Percentiles rank a stretch among this genome's conserved stretches.
phyloP scores from a whole-genome alignment of 495 filamentous ascomycete species.

The Beverwykella pulmonaria region DNA sequence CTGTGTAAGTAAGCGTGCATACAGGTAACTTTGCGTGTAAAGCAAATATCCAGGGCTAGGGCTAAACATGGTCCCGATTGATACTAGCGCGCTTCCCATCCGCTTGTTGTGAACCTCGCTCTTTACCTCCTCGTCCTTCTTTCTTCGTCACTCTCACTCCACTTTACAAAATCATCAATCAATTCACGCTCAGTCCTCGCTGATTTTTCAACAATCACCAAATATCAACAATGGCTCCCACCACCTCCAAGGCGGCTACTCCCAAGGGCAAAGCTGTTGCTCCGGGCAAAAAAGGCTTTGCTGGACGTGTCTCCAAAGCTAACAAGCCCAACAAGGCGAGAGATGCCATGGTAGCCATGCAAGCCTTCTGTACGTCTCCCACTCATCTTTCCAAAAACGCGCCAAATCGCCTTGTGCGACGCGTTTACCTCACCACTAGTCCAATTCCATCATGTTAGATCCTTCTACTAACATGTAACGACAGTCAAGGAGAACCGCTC shows the following conservation, averaged over 20 bases:
- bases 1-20: slow-evolving; percentile 19
- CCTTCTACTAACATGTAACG: neutral
- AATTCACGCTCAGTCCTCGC: neutral
- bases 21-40: slow-evolving; percentile 3
- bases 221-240: slow-evolving; percentile 30
- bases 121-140: neutral
- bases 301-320: slow-evolving; percentile 14
- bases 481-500: slow-evolving; percentile 31
- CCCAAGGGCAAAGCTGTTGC: slow-evolving; percentile 19
- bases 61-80: neutral
- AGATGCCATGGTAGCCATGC: slow-evolving; percentile 32
- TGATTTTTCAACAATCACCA: neutral
- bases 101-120: slow-evolving; percentile 9
- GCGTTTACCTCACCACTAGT: slow-evolving; percentile 1
- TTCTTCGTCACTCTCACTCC: neutral
- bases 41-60: slow-evolving; percentile 1
- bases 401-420: slow-evolving; percentile 17
- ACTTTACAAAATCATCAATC: neutral
- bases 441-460: neutral
- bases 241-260: slow-evolving; percentile 19
- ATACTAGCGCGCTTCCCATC: slow-evolving; percentile 14
- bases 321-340: slow-evolving; percentile 20
- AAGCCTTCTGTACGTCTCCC: slow-evolving; percentile 28
- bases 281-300: neutral
- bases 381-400: slow-evolving; percentile 7